These are phyloP conservation scores for Penicillium fimorum DNA, from an alignment of 495 filamentous ascomycete genomes.

Conservation along the genomic window DNA sequence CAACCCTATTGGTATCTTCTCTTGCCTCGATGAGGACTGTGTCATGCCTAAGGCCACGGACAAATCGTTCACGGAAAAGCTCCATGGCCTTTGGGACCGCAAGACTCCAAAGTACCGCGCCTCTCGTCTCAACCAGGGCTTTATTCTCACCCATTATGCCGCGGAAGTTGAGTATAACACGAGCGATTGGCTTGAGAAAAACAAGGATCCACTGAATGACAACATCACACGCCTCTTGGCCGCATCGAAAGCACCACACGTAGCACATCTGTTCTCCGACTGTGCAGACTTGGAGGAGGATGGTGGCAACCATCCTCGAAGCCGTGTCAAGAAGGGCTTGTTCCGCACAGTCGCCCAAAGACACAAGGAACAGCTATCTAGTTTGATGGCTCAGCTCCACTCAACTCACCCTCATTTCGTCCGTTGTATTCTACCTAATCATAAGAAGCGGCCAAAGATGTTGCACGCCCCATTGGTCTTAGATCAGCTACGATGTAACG, in stretches of 20 bases:
- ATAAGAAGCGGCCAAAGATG: constrained; percentile 96
- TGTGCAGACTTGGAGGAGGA: constrained; percentile 77
- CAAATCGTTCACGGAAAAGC: constrained; percentile 94
- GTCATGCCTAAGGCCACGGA: constrained; percentile 99
- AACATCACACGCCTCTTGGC: constrained; percentile 89
- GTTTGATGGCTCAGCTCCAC: constrained; percentile 91
- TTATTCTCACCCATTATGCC: constrained; percentile 97
- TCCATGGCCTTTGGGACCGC: constrained; percentile 93
- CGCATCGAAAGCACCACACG: constrained; percentile 74
- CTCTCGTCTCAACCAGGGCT: constrained; percentile 85
- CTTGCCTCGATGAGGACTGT: constrained; percentile 94
- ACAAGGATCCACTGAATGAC: constrained; percentile 98
- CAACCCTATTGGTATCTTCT: constrained; percentile 98
- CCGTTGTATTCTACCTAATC: constrained; percentile 95
- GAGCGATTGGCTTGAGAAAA: constrained; percentile 96
- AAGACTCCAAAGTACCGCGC: constrained; percentile 92
- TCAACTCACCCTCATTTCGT: constrained; percentile 98
- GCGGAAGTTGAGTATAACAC: constrained; percentile 97
- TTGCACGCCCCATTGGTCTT: constrained; percentile 85
- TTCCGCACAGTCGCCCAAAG: constrained; percentile 96
- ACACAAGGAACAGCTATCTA: constrained; percentile 95
- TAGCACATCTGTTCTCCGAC: constrained; percentile 83
- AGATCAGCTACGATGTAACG: constrained; percentile 95
- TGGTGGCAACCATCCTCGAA: constrained; percentile 60
- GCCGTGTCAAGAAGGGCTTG: constrained; percentile 92